Base-by-base conservation (phyloP, 2,329 filamentous ascomycete genomes). In the Dichotomopilus funicola region DNA sequence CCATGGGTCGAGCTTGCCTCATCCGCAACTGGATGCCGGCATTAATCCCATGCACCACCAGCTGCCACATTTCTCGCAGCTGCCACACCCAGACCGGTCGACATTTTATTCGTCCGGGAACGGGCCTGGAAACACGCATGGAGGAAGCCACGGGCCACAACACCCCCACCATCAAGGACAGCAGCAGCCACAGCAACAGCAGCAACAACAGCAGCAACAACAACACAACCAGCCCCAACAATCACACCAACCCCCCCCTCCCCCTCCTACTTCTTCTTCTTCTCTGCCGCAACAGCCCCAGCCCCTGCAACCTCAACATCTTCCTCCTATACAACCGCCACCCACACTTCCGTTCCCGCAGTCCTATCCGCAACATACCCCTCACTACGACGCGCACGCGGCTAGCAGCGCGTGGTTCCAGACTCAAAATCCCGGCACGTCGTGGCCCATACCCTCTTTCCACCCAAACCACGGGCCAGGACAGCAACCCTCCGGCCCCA, bases 1-100 rank as follows among this genome's bases (percentile, higher is more conserved):
- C 34, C 60, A 59, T 34, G 52, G 44, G 36, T 51, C 59, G 46
- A 53, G 34, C 55, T 56, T 63, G 44, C 58, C 61, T 46, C 53
- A 56, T 35, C 56, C 55, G 35, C 52, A 61, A 34, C 44, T 55
- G 33, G 50, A 53, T 35, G 47, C 54, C 10, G 37, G 48, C n/a
- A 53, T 52, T 19, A 59, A 61, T 5, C 57, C 51, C 6, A 49
- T 41, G 47, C 48, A 49, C 27, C 59, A 58, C 8, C 61, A 55
- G 33, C 52, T 46, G 49, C 57, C 55, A 10, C 52, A 51, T 6
- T 46, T 52, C 4, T 46, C 38, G n/a, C 49, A 51, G 49, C 49
- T 51, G 49, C 37, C 49, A 51, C 49, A 53, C 40, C 31, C 31
- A 35, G n/a, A 51, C 11, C 41, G 19, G 19, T 35, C 31, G 40